Conservation (phyloP, 169 alveolate genomes). For the Theileria annulata region DNA sequence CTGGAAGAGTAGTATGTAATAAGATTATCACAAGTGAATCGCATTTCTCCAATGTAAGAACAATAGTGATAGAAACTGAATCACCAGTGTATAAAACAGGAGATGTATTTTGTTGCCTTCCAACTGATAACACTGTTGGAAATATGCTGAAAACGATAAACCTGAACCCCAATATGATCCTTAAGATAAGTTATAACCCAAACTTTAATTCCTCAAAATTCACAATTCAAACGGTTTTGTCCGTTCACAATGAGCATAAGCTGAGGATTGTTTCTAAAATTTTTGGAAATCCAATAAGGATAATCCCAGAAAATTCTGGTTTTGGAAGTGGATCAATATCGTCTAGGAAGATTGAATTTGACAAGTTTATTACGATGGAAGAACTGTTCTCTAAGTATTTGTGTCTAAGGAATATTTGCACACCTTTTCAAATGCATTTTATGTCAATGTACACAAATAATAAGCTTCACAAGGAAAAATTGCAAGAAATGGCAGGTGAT, state of each 20-base stretch:
- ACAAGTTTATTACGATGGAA: slow-evolving; percentile 25
- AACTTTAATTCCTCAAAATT: background rate
- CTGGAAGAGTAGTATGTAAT: slow-evolving; percentile 34
- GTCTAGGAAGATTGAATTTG: slow-evolving; percentile 15
- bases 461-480: slow-evolving; percentile 43
- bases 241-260: background rate
- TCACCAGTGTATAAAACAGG: slow-evolving; percentile 26
- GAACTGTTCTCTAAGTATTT: slow-evolving; percentile 35
- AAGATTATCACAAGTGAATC: slow-evolving; percentile 41
- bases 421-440: slow-evolving; percentile 57
- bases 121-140: slow-evolving; percentile 41
- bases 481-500: slow-evolving; percentile 43
- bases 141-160: slow-evolving; percentile 14
- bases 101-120: slow-evolving; percentile 46
- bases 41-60: slow-evolving; percentile 46
- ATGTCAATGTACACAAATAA: slow-evolving; percentile 37
- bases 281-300: background rate
- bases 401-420: slow-evolving; percentile 44
- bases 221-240: slow-evolving; percentile 5
- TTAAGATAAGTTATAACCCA: background rate
- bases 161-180: slow-evolving; percentile 21
- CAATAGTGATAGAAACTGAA: slow-evolving; percentile 17
- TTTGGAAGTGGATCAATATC: background rate
- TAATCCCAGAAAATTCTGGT: background rate
- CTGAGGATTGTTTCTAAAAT: background rate